phyloP scores from a whole-genome alignment of 2,329 filamentous ascomycete species.

The Pseudogymnoascus sp. region DNA sequence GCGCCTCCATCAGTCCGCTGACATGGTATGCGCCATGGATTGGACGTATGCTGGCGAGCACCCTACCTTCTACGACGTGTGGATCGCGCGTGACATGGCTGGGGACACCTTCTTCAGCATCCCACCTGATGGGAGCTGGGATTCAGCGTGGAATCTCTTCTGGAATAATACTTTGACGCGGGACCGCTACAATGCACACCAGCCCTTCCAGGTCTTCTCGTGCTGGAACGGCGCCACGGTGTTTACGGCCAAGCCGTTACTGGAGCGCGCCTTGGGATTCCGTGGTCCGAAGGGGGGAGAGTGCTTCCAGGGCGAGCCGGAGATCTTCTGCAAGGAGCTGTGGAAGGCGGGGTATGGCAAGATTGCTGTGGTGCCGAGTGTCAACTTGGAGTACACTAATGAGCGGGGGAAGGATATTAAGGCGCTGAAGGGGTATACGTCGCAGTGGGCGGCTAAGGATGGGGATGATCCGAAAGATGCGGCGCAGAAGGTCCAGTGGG shows the following conservation, averaged over 20 bases:
- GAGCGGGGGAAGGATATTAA: constrained; percentile 40
- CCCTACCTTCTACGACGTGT: constrained; percentile 50
- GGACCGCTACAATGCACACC: constrained; percentile 28
- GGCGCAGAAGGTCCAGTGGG: background rate
- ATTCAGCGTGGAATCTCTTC: constrained; percentile 44
- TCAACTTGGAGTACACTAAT: constrained; percentile 49
- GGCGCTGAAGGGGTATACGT: constrained; percentile 41
- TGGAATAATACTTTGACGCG: constrained; percentile 38
- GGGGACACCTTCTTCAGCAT: constrained; percentile 51
- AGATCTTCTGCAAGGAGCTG: constrained; percentile 50
- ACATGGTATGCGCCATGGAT: constrained; percentile 53
- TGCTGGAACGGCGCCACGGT: constrained; percentile 53
- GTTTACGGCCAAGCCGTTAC: constrained; percentile 41
- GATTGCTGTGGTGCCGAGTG: constrained; percentile 48
- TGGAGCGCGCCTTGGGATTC: constrained; percentile 39
- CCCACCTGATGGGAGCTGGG: constrained; percentile 42
- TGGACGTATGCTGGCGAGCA: constrained; percentile 41
- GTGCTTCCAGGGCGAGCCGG: constrained; percentile 48
- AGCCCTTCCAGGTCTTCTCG: constrained; percentile 53
- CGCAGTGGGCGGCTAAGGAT: constrained; percentile 29
- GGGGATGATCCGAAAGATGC: background rate
- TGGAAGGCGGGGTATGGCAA: constrained; percentile 43
- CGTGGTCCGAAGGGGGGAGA: constrained; percentile 35
- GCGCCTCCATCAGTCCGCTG: constrained; percentile 41
- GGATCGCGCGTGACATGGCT: constrained; percentile 44